Percentiles rank a stretch among this genome's conserved stretches.
Conservation (phyloP, 73 alveolate species). For the Paramecium sexaurelia region DNA sequence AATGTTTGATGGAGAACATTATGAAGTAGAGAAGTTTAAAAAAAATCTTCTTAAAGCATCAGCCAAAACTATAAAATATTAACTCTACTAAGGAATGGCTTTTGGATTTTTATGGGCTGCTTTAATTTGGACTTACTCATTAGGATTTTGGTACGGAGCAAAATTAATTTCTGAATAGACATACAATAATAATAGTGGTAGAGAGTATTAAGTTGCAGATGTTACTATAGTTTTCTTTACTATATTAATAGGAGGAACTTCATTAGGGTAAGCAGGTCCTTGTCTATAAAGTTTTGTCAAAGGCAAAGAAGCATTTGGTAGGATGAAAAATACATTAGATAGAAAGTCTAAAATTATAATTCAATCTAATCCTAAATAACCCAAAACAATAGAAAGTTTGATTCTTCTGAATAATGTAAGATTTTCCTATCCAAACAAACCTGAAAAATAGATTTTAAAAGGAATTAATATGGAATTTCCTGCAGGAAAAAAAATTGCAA, state of each 20-base stretch:
- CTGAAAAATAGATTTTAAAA: constrained; percentile 65
- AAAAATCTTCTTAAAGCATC: background rate
- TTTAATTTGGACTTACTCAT: background rate
- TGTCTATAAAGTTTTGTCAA: background rate
- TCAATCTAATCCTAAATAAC: background rate
- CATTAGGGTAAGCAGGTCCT: constrained; percentile 26
- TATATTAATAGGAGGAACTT: background rate
- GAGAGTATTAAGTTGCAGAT: constrained; percentile 36
- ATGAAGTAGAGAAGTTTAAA: constrained; percentile 22
- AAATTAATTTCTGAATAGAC: constrained; percentile 46
- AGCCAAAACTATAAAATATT: background rate
- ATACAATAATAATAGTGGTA: background rate
- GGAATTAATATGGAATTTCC: constrained; percentile 69
- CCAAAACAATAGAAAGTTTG: background rate
- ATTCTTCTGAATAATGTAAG: constrained; percentile 76
- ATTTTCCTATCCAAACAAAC: constrained; percentile 80
- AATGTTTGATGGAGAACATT: constrained; percentile 68
- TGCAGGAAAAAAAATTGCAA: constrained; percentile 72
- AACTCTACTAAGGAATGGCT: background rate
- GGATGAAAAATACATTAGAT: constrained; percentile 33
- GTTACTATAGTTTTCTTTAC: constrained; percentile 44
- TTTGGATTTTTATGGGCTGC: background rate
- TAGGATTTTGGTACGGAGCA: constrained; percentile 59
- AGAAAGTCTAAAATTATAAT: background rate
- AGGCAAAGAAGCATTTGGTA: constrained; percentile 32